Evolutionary conservation across 1,284 basidiomycete genomes (phyloP).

Genomic region (Rugosomyces carneus): DNA sequence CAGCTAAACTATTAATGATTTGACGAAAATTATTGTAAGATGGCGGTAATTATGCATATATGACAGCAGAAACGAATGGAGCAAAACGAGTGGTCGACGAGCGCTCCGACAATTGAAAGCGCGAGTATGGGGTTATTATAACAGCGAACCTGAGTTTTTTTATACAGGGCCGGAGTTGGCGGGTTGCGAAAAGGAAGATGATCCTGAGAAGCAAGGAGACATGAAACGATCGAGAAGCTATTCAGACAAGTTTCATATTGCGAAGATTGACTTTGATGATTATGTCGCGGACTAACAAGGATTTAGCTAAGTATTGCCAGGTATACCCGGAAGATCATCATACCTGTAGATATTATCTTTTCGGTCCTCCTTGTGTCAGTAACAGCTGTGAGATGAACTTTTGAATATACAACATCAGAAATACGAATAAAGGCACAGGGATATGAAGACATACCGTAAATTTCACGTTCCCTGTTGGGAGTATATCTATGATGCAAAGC

Average conservation of each 20-base stretch:
- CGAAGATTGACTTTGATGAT: conserved; percentile 54
- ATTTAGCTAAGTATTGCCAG: neutral
- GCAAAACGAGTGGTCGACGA: neutral
- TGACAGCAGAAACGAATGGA: neutral
- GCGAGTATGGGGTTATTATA: neutral
- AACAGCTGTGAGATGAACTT: conserved; percentile 76
- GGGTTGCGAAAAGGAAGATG: neutral
- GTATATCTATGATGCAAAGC: conserved; percentile 60
- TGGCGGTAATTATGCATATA: neutral
- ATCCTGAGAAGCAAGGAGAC: neutral
- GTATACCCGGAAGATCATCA: conserved; percentile 11
- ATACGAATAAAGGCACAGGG: conserved; percentile 2
- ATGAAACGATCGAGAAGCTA: neutral
- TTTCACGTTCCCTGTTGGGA: conserved; percentile 62
- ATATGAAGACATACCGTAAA: conserved; percentile 47
- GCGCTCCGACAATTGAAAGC: neutral
- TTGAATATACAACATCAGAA: neutral
- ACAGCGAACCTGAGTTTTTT: neutral
- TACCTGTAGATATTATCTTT: conserved; percentile 52
- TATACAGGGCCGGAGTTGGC: neutral
- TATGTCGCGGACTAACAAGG: conserved; percentile 48
- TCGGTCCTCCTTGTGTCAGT: conserved; percentile 58
- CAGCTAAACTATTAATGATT: neutral
- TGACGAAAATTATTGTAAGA: neutral
- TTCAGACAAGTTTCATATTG: conserved; percentile 48